These are phyloP conservation scores for Breviolum minutum DNA, from an alignment of 73 alveolate species.

Conservation along the genomic window DNA sequence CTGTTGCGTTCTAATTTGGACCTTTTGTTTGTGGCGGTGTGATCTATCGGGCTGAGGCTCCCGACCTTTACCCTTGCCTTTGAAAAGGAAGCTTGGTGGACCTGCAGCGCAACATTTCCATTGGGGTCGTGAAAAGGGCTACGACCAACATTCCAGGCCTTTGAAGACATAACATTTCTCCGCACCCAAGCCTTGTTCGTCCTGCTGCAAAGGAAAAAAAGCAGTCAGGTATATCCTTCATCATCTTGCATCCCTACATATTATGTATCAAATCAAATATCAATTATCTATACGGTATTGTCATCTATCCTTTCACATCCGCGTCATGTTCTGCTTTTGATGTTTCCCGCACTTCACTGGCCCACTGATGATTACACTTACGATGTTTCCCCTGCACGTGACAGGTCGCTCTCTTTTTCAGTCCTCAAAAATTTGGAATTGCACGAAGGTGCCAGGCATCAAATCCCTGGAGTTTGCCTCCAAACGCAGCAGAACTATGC, in stretches of 20 bases:
- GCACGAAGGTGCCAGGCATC: conserved; percentile 93
- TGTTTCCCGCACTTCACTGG: no score
- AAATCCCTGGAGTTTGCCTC: conserved; percentile 87
- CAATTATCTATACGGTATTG: no score
- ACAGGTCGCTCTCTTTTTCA: no score
- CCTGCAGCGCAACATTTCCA: conserved; percentile 9
- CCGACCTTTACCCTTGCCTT: conserved; percentile 90
- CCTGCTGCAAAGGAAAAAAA: background rate
- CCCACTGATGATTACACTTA: no score
- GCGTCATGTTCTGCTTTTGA: no score
- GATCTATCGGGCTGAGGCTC: background rate
- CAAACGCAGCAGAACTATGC: background rate
- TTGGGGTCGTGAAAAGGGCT: background rate
- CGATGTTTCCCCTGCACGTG: background rate
- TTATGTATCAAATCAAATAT: no score
- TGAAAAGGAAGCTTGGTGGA: conserved; percentile 66
- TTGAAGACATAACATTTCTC: conserved; percentile 86
- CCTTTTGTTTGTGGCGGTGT: background rate
- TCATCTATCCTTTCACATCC: no score
- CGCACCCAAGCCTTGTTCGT: conserved; percentile 92
- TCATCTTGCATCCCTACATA: background rate
- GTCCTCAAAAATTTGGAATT: conserved; percentile 88
- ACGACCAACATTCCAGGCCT: conserved; percentile 15
- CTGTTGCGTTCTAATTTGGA: no score
- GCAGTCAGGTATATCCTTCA: background rate